Percentiles rank a stretch among this genome's conserved stretches.
Evolutionary conservation across 83 land plant genomes (phyloP).

Genomic region (Picea abies): DNA sequence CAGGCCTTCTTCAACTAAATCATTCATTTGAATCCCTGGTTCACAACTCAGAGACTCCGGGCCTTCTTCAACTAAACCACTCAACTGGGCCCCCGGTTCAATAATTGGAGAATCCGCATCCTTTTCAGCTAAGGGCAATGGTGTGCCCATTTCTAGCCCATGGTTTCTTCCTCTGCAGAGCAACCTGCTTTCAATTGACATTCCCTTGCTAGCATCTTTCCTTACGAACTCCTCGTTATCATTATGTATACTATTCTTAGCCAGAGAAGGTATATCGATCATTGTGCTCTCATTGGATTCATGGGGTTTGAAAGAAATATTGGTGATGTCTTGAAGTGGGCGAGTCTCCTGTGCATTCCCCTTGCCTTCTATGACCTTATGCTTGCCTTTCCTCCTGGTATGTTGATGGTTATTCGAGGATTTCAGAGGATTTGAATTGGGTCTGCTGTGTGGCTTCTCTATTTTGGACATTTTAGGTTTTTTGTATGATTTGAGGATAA

Average conservation of each 20-base stretch:
- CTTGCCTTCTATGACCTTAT: slow-evolving; percentile 24
- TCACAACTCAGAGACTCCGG: slow-evolving; percentile 22
- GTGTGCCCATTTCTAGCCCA: neutral
- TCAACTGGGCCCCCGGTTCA: neutral
- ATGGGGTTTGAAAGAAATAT: neutral
- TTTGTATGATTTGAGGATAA: neutral
- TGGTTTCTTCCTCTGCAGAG: neutral
- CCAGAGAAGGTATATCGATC: neutral
- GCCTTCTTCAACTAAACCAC: slow-evolving; percentile 10
- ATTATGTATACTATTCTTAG: neutral
- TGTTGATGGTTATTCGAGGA: slow-evolving; percentile 15
- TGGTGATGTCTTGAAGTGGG: neutral
- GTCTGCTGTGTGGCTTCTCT: neutral
- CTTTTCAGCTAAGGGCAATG: slow-evolving; percentile 25
- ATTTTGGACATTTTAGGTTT: neutral
- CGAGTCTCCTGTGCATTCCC: slow-evolving; percentile 24
- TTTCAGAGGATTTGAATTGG: slow-evolving; percentile 16
- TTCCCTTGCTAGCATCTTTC: slow-evolving; percentile 4
- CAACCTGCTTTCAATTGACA: slow-evolving; percentile 9
- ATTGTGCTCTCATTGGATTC: neutral
- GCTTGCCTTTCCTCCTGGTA: slow-evolving; percentile 30
- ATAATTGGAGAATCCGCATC: slow-evolving; percentile 22
- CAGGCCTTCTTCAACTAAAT: neutral
- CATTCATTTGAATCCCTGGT: neutral
- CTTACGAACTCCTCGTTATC: neutral